Conservation (phyloP, 1,284 basidiomycete genomes). For the Moesziomyces antarcticus region DNA sequence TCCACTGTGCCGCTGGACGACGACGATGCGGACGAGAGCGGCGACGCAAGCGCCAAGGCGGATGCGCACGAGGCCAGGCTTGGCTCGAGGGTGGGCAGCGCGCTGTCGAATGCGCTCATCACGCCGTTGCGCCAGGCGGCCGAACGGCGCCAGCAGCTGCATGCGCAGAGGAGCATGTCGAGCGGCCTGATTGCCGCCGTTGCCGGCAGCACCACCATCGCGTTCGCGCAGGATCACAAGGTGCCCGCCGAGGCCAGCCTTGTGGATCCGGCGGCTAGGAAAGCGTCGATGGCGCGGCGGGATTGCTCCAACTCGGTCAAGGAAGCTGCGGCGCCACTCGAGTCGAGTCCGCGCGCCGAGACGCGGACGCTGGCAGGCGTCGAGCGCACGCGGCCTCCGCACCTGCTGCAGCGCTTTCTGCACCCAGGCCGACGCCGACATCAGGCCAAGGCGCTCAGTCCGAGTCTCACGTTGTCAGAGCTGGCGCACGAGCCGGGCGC, state of each 20-base stretch:
- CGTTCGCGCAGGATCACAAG: conserved; percentile 18
- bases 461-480: conserved; percentile 30
- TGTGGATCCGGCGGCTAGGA: conserved; percentile 13
- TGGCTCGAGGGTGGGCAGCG: conserved; percentile 40
- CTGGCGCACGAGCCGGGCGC: conserved; percentile 11
- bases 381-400: conserved; percentile 23
- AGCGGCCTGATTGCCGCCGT: conserved; percentile 27
- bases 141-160: conserved; percentile 30
- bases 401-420: conserved; percentile 37
- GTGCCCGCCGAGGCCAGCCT: conserved; percentile 11
- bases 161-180: conserved; percentile 23
- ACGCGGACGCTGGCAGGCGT: conserved; percentile 13
- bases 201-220: conserved; percentile 27
- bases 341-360: conserved; percentile 15
- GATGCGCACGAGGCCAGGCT: conserved; percentile 13
- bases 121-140: conserved; percentile 38
- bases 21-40: conserved; percentile 16
- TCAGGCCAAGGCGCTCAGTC: conserved; percentile 27
- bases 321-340: neutral
- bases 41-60: neutral
- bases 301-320: conserved; percentile 1
- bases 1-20: conserved; percentile 50
- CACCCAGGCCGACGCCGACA: conserved; percentile 22
- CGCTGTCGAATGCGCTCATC: conserved; percentile 35
- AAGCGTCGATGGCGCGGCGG: conserved; percentile 7